Conservation (phyloP, 2,329 filamentous ascomycete genomes). For the Colletotrichum godetiae region DNA sequence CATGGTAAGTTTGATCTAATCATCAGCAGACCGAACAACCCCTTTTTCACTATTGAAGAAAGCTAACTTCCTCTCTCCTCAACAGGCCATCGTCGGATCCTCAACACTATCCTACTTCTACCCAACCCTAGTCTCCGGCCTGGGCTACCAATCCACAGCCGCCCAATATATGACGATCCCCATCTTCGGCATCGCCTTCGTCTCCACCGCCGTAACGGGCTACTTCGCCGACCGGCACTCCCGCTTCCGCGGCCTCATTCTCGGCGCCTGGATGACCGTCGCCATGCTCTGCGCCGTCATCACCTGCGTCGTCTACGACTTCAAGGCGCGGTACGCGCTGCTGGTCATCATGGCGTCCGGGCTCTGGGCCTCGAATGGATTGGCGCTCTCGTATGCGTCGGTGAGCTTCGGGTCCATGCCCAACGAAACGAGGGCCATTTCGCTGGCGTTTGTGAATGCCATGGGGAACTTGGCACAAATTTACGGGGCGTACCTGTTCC, state of each 20-base stretch:
- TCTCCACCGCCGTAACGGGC: slow-evolving; percentile 58
- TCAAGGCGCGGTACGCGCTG: slow-evolving; percentile 62
- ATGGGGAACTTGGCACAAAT: slow-evolving; percentile 67
- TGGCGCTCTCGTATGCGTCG: slow-evolving; percentile 62
- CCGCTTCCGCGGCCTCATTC: slow-evolving; percentile 57
- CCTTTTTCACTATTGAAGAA: no score
- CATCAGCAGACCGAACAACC: neutral
- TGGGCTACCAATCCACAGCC: slow-evolving; percentile 44
- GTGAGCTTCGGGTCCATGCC: slow-evolving; percentile 62
- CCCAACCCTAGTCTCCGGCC: slow-evolving; percentile 45
- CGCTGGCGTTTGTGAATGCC: slow-evolving; percentile 63
- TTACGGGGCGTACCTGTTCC: slow-evolving; percentile 66
- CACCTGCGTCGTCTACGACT: slow-evolving; percentile 61
- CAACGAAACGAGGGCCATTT: slow-evolving; percentile 58
- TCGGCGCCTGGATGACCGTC: slow-evolving; percentile 58
- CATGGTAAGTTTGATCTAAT: slow-evolving; percentile 43
- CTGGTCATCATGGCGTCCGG: slow-evolving; percentile 67
- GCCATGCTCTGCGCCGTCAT: slow-evolving; percentile 52
- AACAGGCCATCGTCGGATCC: slow-evolving; percentile 44
- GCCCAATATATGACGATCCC: slow-evolving; percentile 56
- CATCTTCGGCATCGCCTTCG: slow-evolving; percentile 64
- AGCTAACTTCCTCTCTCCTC: neutral
- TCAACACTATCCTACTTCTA: slow-evolving; percentile 48
- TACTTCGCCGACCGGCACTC: slow-evolving; percentile 59
- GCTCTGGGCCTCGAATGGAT: slow-evolving; percentile 64